Base-by-base conservation (phyloP, 805 yeast genomes). In the Kazachstania viticola region DNA sequence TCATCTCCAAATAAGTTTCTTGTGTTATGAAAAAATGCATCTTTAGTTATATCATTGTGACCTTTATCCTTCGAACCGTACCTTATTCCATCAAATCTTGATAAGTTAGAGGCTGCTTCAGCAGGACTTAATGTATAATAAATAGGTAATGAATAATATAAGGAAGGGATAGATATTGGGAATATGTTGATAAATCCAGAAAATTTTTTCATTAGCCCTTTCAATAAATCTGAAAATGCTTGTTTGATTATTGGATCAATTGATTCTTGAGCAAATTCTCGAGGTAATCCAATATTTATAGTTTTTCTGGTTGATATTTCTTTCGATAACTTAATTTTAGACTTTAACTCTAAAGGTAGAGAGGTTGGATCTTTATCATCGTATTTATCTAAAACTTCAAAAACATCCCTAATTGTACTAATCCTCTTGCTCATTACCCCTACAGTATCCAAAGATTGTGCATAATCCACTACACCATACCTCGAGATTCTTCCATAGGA, bases 381-480 rank as follows among this genome's bases (percentile, higher is more conserved):
- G 44, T 62, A 56, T 17, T 55, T 46, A 50, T 85, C 76, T 30
- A 91, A 47, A 0, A 69, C 61, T 1, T 51, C 36, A 49, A 68
- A 87, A 1, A 77, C 82, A 12, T 52, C 48, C 17, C 55, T 48
- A 2, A 80, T 42, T 0, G 58, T 45, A 0, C 51, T 55, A 5
- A 80, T 40, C 19, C 69, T 61, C 12, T 64, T 65, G 0, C 87
- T 61, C 21, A 87, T 34, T 1, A 93, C 67, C 0, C 99, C 99
- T 2, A 91, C 95, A 0, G 97, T 87, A 51, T 91, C 99, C 33
- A 91, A 63, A 25, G 88, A 76, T 56, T 93, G 97, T 2, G 96
- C 95, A 57, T 87, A 88, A 0, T 95, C 75, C 3, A 87, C 61
- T 7, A 91, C 83, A 2, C 98, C 99, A 75, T 83, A 77, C 35